Evolutionary conservation across 2,329 filamentous ascomycete species (phyloP), one percentile per base, ranked within the genome.

Genomic region (Trichoderma guizhouense): DNA sequence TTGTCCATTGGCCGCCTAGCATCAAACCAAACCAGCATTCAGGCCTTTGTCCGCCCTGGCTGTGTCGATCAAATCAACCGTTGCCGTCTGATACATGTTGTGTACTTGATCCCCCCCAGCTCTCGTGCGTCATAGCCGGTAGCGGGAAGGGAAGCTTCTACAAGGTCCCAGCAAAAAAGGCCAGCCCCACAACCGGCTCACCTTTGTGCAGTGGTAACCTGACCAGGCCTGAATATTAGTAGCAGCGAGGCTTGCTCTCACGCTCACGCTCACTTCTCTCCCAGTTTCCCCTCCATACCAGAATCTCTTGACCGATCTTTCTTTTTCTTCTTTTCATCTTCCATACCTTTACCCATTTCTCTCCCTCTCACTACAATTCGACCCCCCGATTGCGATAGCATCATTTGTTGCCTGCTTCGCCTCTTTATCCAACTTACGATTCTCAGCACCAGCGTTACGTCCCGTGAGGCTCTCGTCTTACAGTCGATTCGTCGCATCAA

Each of bases 141-240:
- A 65, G 64, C 43, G 61, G 36, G 62, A 64, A 43, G 61, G 43
- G 75, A 76, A 76, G 71, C 73, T 81, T 80, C 79, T 76, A 81
- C 79, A 79, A 80, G 77, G 74, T 79, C 77, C 78, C 72, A 79
- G 66, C 57, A 69, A 36, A 21, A 53, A 43, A 3, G 24, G 47
- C 15, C 66, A 43, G 66, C 66, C 66, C 66, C 66, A 69, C 66
- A 28, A 30, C 66, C n/a, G 66, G 63, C 64, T 67, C 64, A 67
- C 64, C 51, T 67, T 60, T 60, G 18, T 32, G 55, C 28, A 39
- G 53, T 61, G 15, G 34, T 61, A 26, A 47, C 66, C 55, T 67
- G 69, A 57, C 47, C 60, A 58, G 47, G n/a, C 18, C 60, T 32
- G 58, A 63, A 34, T 65, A 64, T 61, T 61, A 58, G 61, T 66